A percentile compares a stretch with the other conserved stretches of the same genome.
Conservation (phyloP, 2,329 filamentous ascomycete genomes). For the Alternaria sp. region DNA sequence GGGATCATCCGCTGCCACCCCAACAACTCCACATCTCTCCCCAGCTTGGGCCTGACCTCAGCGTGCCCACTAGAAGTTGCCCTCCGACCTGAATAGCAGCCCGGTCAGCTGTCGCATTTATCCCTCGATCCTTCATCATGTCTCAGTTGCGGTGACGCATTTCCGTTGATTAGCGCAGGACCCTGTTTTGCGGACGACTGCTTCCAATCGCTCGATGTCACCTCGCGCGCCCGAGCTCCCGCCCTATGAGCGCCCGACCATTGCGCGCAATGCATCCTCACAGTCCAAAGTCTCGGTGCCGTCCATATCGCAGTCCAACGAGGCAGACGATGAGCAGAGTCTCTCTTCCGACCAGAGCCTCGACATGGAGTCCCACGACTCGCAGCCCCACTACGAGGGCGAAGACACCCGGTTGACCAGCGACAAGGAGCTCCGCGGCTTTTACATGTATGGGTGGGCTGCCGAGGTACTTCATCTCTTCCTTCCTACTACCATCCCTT, state of each 20-base stretch:
- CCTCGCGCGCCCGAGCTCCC: slow-evolving; percentile 34
- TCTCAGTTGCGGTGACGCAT: slow-evolving; percentile 30
- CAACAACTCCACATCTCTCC: slow-evolving; percentile 16
- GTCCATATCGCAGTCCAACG: slow-evolving; percentile 48
- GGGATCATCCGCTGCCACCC: slow-evolving; percentile 12
- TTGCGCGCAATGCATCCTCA: slow-evolving; percentile 39
- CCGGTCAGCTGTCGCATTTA: slow-evolving; percentile 4
- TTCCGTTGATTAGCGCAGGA: slow-evolving; percentile 33
- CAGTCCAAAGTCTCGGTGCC: slow-evolving; percentile 44
- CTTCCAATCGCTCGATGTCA: slow-evolving; percentile 29
- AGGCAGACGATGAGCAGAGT: slow-evolving; percentile 54
- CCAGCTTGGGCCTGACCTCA: slow-evolving; percentile 4
- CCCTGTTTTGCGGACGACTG: slow-evolving; percentile 10
- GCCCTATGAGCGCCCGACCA: slow-evolving; percentile 30
- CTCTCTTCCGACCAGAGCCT: slow-evolving; percentile 39
- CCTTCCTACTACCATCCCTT: background rate
- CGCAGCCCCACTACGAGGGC: slow-evolving; percentile 68
- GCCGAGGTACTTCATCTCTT: slow-evolving; percentile 64
- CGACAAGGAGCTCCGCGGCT: slow-evolving; percentile 83
- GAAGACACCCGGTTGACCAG: slow-evolving; percentile 92
- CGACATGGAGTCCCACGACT: slow-evolving; percentile 42
- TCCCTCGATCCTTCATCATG: slow-evolving; percentile 6
- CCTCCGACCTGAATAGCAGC: background rate
- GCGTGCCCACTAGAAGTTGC: background rate
- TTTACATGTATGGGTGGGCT: slow-evolving; percentile 96